A percentile compares a stretch with the other conserved stretches of the same genome.
phyloP scores from a whole-genome alignment of 2,329 filamentous ascomycete genomes.

The Ilyonectria mors-panacis region DNA sequence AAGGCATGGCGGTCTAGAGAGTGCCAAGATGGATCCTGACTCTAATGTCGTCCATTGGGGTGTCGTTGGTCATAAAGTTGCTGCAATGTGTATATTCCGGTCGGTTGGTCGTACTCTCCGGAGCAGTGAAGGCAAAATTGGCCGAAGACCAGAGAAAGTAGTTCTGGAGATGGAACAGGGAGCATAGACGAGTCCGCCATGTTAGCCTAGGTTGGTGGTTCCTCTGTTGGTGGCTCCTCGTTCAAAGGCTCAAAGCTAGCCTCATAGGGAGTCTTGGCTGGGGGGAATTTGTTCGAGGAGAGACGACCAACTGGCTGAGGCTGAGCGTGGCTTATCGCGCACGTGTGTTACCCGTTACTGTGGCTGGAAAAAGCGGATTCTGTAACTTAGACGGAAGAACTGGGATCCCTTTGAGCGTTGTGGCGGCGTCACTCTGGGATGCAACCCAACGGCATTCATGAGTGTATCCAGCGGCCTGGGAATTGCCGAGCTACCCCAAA shows the following conservation, averaged over 20 bases:
- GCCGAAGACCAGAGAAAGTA: slow-evolving; percentile 31
- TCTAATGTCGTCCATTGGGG: background rate
- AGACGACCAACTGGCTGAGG: too few relatives aligned
- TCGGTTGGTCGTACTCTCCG: slow-evolving; percentile 18
- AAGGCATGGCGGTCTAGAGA: slow-evolving; percentile 15
- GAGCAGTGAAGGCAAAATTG: slow-evolving; percentile 36
- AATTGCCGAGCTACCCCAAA: background rate
- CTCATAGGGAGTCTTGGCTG: too few relatives aligned
- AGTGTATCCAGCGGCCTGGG: background rate
- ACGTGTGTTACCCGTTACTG: background rate
- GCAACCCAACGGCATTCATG: too few relatives aligned
- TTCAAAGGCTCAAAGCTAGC: too few relatives aligned
- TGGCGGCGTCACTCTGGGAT: background rate
- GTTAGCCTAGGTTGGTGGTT: too few relatives aligned
- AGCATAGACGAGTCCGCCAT: slow-evolving; percentile 1
- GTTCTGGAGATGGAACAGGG: slow-evolving; percentile 20
- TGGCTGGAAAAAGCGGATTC: background rate
- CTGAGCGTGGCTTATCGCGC: background rate
- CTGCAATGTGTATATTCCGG: background rate
- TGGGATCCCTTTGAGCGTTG: background rate
- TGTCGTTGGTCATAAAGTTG: background rate
- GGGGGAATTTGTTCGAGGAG: too few relatives aligned
- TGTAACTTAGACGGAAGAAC: background rate
- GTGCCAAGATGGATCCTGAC: slow-evolving; percentile 9
- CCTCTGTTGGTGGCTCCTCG: too few relatives aligned